Evolutionary conservation across 768 basidiomycete genomes (phyloP), one percentile per base, ranked within the genome.

Genomic region (Russula sp.): DNA sequence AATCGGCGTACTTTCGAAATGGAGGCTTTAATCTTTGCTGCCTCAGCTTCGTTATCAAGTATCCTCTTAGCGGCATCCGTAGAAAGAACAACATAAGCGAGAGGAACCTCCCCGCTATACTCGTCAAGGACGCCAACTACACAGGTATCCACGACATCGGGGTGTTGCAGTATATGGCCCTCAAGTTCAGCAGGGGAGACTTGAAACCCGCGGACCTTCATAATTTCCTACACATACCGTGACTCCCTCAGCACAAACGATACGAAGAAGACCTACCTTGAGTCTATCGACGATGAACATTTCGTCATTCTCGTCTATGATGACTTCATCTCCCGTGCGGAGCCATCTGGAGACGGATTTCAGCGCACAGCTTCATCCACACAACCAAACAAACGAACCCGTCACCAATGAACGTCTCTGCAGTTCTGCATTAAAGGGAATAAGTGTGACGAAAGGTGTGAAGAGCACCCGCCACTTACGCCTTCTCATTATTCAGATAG

Each of bases 141-240:
- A 64, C 87, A 87, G 2, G 76, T 76, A 46, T 85, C 81, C 5
- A 76, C 75, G 25, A 88, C 80, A 65, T 85, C 85, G 0, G 78
- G 72, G 65, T 87, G 83, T 47, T 75, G 78, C 29, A 86, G 70
- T n/a, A 86, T 67, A 61, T 84, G 84, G 20, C 81, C 87, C 67
- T 88, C 87, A 9, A 88, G 75, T 64, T 87, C 86, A 4, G 87
- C 86, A 2, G 87, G 87, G 1, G 87, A 85, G 1, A 89, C 87
- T 69, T 89, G 87, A 69, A 85, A 86, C 2, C 88, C 87, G 67
- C 74, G 79, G 46, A 85, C 83, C 74, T 88, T 88, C 69, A 88
- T 73, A 34, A 87, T 77, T 72, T 87, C 85, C 83, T 84, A 55
- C 35, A 22, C 9, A 38, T 16, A 47, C 42, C 18, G 32, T 42